Conservation (phyloP, 371 early-diverging fungal species). For the Nosema muscidifuracis region DNA sequence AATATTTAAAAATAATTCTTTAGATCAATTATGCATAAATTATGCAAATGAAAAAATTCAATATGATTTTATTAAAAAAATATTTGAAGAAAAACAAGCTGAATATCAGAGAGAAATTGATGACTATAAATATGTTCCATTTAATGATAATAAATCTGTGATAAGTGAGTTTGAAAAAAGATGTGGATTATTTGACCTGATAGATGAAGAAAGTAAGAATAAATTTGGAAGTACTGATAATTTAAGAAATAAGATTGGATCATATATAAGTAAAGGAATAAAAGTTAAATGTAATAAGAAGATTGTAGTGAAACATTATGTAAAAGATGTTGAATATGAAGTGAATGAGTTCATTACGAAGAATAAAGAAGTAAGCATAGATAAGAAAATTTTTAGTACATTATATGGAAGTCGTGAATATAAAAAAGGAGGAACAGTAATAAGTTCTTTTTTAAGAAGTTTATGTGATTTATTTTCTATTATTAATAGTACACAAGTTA, state of each 20-base stretch:
- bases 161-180: conserved; percentile 57
- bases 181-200: conserved; percentile 59
- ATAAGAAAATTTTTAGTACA: conserved; percentile 78
- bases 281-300: conserved; percentile 35
- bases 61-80: conserved; percentile 71
- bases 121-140: conserved; percentile 7
- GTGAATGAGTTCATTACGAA: conserved; percentile 89
- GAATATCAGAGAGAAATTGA: conserved; percentile 67
- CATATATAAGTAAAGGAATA: conserved; percentile 27
- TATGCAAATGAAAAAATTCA: conserved; percentile 69
- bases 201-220: conserved; percentile 62
- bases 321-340: conserved; percentile 81
- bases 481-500: conserved; percentile 84
- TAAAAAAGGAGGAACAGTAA: conserved; percentile 73
- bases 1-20: conserved; percentile 63
- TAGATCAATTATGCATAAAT: conserved; percentile 66
- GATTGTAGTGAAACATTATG: conserved; percentile 83
- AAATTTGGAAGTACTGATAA: conserved; percentile 48
- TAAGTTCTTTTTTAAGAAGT: conserved; percentile 72
- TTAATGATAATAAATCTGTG: not conserved
- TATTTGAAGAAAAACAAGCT: conserved; percentile 77
- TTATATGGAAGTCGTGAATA: conserved; percentile 66
- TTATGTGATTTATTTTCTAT: conserved; percentile 72
- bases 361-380: conserved; percentile 69
- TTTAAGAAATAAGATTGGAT: conserved; percentile 50